These are phyloP conservation scores for Starmera caribaea DNA, from an alignment of 805 yeast species.

Conservation along the genomic window DNA sequence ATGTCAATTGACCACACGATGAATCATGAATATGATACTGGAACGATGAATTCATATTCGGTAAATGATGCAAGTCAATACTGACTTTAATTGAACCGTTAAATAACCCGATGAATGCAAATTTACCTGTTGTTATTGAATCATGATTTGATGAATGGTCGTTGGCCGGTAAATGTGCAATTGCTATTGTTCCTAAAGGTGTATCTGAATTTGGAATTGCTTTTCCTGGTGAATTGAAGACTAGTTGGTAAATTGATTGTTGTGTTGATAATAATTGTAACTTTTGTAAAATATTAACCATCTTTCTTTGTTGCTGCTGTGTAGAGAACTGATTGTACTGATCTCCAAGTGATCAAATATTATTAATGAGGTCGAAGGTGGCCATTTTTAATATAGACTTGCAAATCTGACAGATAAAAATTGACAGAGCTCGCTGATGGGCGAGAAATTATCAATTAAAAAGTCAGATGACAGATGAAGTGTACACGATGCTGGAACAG, in stretches of 20 bases:
- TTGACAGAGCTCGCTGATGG: too few relatives aligned
- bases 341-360: too few relatives aligned
- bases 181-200: constrained; percentile 30
- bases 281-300: not conserved
- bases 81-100: constrained; percentile 47
- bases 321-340: too few relatives aligned
- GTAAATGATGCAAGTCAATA: constrained; percentile 54
- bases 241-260: not conserved
- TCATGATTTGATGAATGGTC: constrained; percentile 8
- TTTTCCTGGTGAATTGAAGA: constrained; percentile 11
- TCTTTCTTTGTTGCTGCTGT: not conserved
- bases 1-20: constrained; percentile 27
- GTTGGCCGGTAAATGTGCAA: constrained; percentile 40
- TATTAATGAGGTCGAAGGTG: too few relatives aligned
- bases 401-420: too few relatives aligned
- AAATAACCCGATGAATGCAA: constrained; percentile 3
- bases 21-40: constrained; percentile 55
- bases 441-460: too few relatives aligned
- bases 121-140: constrained; percentile 17
- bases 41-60: constrained; percentile 56
- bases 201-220: constrained; percentile 29
- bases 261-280: not conserved
- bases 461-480: too few relatives aligned
- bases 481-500: too few relatives aligned
- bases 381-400: too few relatives aligned